Conservation (phyloP, 305 asterid species). For the Fraxinus platypoda region DNA sequence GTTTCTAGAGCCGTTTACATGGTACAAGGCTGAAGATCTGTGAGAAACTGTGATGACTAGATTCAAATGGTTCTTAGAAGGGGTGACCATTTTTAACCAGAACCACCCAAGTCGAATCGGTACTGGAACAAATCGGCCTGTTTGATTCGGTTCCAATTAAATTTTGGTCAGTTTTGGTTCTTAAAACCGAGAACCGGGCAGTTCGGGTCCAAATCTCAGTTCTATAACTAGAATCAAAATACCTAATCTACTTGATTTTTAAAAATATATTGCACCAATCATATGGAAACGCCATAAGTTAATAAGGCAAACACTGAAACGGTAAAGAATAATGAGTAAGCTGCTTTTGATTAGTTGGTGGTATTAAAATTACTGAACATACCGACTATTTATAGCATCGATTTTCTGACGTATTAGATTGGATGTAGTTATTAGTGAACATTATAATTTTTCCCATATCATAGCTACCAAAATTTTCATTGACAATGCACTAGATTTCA, state of each 20-base stretch:
- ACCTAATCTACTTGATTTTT: background rate
- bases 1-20: background rate
- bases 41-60: background rate
- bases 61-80: background rate
- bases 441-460: background rate
- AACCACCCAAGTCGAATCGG: background rate
- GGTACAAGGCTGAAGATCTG: background rate
- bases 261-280: background rate
- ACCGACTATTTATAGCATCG: background rate
- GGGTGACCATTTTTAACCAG: background rate
- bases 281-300: background rate
- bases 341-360: background rate
- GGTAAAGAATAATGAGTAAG: background rate
- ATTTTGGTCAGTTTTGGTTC: background rate
- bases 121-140: background rate
- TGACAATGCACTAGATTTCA: background rate
- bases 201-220: background rate
- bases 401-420: background rate
- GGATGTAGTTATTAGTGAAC: background rate
- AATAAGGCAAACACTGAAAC: background rate
- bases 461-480: background rate
- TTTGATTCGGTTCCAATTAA: background rate
- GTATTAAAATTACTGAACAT: background rate
- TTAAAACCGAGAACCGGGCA: background rate
- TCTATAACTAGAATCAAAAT: background rate